phyloP scores from a whole-genome alignment of 371 early-diverging fungal genomes.

The Fennellomyces sp. region DNA sequence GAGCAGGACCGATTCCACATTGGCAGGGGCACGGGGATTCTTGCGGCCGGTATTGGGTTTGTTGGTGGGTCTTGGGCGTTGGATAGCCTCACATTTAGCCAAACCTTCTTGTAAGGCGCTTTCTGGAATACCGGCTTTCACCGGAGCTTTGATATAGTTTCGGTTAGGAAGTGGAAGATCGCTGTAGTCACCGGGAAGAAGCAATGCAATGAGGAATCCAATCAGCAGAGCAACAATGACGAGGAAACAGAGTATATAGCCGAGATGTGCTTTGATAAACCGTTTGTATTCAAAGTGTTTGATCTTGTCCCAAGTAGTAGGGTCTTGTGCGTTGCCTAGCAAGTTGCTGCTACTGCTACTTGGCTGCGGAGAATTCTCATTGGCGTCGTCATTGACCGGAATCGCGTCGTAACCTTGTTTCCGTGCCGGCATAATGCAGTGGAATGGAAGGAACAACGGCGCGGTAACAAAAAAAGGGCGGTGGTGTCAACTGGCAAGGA shows the following conservation, averaged over 20 bases:
- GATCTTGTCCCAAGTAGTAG: conserved; percentile 14
- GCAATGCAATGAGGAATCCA: conserved; percentile 6
- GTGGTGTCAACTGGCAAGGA: background rate
- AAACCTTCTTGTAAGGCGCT: conserved; percentile 19
- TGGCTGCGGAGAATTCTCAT: background rate
- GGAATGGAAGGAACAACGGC: background rate
- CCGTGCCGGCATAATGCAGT: conserved; percentile 12
- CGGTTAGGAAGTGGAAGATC: background rate
- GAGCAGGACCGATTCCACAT: conserved; percentile 31
- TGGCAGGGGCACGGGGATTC: conserved; percentile 20
- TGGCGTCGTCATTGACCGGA: conserved; percentile 15
- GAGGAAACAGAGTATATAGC: conserved; percentile 9
- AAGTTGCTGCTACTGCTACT: background rate
- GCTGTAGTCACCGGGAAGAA: conserved; percentile 8
- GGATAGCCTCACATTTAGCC: conserved; percentile 15
- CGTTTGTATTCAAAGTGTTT: conserved; percentile 17
- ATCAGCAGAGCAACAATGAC: conserved; percentile 7
- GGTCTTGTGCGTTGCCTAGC: background rate
- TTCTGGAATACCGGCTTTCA: conserved; percentile 24
- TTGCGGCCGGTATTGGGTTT: conserved; percentile 6
- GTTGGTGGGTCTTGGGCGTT: background rate
- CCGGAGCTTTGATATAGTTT: background rate
- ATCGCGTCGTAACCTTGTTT: conserved; percentile 24
- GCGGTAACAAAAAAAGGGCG: background rate
- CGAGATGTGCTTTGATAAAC: conserved; percentile 8